phyloP scores from a whole-genome alignment of 2,329 filamentous ascomycete species.

The Colletotrichum orchidophilum region DNA sequence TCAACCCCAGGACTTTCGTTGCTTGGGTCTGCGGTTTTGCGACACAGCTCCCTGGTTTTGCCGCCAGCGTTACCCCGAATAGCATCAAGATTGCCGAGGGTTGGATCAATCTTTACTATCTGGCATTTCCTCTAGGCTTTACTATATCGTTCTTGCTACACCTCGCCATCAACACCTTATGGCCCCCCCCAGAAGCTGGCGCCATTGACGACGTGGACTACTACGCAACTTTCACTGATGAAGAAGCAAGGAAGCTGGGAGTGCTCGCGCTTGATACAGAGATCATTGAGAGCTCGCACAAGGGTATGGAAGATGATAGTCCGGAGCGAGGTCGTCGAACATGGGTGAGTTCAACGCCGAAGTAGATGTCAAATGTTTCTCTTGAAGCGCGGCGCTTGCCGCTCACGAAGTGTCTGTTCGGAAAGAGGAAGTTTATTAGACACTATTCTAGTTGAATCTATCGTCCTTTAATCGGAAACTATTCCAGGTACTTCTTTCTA shows the following conservation, averaged over 20 bases:
- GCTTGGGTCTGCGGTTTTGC: constrained; percentile 52
- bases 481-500: too few species aligned
- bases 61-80: constrained; percentile 22
- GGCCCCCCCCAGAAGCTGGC: constrained; percentile 20
- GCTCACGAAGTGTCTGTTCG: too few species aligned
- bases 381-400: too few species aligned
- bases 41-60: constrained; percentile 25
- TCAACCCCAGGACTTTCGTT: constrained; percentile 45
- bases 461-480: too few species aligned
- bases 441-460: too few species aligned
- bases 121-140: constrained; percentile 27
- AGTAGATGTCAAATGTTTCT: neutral
- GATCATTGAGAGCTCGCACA: constrained; percentile 7
- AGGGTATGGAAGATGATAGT: neutral
- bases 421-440: too few species aligned
- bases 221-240: constrained; percentile 28
- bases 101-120: constrained; percentile 25
- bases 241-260: constrained; percentile 22
- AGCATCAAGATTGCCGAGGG: constrained; percentile 1
- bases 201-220: constrained; percentile 15
- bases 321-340: neutral
- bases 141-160: constrained; percentile 26
- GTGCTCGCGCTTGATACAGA: neutral
- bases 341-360: constrained; percentile 8
- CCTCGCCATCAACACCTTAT: constrained; percentile 20